A percentile compares a stretch with the other conserved stretches of the same genome.
Conservation (phyloP, 2,329 filamentous ascomycete species). For the Aspergillus japonicus region DNA sequence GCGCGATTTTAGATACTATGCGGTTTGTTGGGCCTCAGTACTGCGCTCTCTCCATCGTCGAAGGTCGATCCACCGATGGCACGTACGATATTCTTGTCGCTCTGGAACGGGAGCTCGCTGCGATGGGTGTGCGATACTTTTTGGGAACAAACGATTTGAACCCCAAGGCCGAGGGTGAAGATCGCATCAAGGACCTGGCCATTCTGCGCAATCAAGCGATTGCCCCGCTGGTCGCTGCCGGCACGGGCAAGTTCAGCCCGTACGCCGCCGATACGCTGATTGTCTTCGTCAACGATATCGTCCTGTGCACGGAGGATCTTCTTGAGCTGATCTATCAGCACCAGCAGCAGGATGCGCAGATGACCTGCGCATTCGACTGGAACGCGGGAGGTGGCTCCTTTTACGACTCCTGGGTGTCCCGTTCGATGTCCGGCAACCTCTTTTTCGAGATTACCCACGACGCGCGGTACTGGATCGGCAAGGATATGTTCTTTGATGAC, state of each 20-base stretch:
- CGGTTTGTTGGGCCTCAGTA: background rate
- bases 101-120: background rate
- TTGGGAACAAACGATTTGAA: background rate
- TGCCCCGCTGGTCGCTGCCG: background rate
- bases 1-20: slow-evolving; percentile 1
- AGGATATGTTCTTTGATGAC: slow-evolving; percentile 4
- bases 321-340: background rate
- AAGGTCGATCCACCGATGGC: slow-evolving; percentile 1
- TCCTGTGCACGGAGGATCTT: background rate
- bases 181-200: slow-evolving; percentile 2
- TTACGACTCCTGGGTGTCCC: slow-evolving; percentile 1
- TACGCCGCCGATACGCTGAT: background rate
- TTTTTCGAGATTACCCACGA: slow-evolving; percentile 3
- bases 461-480: background rate
- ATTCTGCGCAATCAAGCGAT: slow-evolving; percentile 1
- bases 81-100: background rate
- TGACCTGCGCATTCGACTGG: slow-evolving; percentile 5
- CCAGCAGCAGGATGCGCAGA: background rate
- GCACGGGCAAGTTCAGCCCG: background rate
- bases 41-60: slow-evolving; percentile 3
- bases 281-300: slow-evolving; percentile 3
- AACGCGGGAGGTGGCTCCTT: background rate
- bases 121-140: slow-evolving; percentile 3
- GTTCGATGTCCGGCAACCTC: background rate
- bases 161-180: background rate